Evolutionary conservation across 352 stramenopile genomes (phyloP), one percentile per base, ranked within the genome.

Genomic region (Phytophthora vignae): DNA sequence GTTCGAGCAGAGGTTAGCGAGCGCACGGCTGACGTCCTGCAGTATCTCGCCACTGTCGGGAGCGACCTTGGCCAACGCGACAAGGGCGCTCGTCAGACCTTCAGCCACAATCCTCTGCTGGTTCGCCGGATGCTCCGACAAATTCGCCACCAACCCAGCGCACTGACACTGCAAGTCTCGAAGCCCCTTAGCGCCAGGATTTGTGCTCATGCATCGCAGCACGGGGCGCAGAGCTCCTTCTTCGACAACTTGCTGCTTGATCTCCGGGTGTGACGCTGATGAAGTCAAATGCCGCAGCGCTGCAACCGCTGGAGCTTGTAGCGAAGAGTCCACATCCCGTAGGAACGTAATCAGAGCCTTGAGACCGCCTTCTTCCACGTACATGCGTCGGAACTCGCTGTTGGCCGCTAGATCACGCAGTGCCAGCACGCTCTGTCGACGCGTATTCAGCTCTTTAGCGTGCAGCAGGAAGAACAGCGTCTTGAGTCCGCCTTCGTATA

Each of bases 1-100:
- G 75, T 98, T 99, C 31, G 92, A 94, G 68, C 85, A 94, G 15
- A 99, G 62, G 66, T 99, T 99, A 4, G 96, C 96, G 12, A 99
- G 75, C 8, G 93, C 78, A 10, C 96, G 87, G 27, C 90, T 90
- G 42, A 96, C 92, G 69, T 99, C 97, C 79, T 99, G 96, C 52
- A 97, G 91, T 36, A 99, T 97, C 75, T 99, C 96, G 8, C 88
- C 81, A 72, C 96, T 92, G 27, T 97, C 89, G 49, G 60, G 58
- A 22, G 88, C 83, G 0, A 74, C 67, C 4, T 83, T 64, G 1
- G 84, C 82, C 42, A 99, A 83, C 27, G 79, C 60, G 44, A 96
- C 87, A 9, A 99, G 78, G 8, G 91, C 90, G 6, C 84, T 74
- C 4, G 97, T 91, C 31, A 95, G 78, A 1, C 91, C 94, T 81